phyloP scores from a whole-genome alignment of 305 asterid genomes.

The Solanum hybrid region DNA sequence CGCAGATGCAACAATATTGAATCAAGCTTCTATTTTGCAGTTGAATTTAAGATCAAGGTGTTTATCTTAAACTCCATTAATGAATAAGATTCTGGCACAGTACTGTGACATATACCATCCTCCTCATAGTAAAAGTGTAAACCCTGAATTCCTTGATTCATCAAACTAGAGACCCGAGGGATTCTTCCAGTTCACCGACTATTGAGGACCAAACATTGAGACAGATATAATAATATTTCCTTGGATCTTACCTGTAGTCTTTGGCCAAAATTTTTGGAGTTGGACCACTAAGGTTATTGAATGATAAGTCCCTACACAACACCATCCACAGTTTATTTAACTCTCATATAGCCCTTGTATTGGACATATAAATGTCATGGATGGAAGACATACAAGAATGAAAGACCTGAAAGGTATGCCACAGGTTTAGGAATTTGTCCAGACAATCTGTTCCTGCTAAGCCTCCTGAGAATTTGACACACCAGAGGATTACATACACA shows the following conservation, averaged over 20 bases:
- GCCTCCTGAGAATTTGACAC: constrained; percentile 49
- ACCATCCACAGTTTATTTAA: constrained; percentile 2
- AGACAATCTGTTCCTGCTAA: constrained; percentile 70
- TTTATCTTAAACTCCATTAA: neutral
- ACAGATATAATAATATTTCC: neutral
- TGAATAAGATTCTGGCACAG: neutral
- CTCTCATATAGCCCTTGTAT: neutral
- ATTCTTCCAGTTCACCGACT: neutral
- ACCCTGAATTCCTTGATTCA: neutral
- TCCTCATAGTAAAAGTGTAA: neutral
- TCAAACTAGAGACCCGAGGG: neutral
- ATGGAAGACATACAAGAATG: constrained; percentile 71
- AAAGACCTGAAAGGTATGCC: constrained; percentile 75
- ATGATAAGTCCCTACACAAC: constrained; percentile 77
- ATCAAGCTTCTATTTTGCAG: neutral
- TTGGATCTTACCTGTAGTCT: constrained; percentile 63
- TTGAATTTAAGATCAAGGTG: neutral
- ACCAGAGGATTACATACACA: constrained; percentile 8
- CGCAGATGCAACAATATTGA: neutral
- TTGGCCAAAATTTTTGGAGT: constrained; percentile 71
- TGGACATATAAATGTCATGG: constrained; percentile 5
- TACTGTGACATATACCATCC: neutral
- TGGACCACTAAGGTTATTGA: constrained; percentile 81
- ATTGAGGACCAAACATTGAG: neutral
- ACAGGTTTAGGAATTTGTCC: constrained; percentile 70